Evolutionary conservation across 1,139 yeast species (phyloP), one percentile per base, ranked within the genome.

Genomic region (Taphrina pruni): DNA sequence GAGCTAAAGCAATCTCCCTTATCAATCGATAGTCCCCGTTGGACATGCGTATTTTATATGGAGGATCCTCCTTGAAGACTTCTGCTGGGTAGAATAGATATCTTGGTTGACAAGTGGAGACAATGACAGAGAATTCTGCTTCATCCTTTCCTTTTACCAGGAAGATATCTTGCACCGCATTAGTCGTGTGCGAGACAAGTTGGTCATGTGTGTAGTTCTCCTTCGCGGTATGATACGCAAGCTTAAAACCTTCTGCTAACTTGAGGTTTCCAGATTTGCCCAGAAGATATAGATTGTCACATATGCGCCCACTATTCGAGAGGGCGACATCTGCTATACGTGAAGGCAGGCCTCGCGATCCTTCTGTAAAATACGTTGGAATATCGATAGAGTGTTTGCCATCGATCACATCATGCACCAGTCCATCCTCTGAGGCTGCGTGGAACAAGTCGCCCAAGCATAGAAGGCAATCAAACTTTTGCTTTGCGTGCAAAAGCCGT

Each of bases 1-100:
- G 81, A 0, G 85, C 88, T 62, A 89, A 76, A 75, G 91, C 87
- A 32, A 89, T 83, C 74, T 88, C 88, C 68, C 94, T 80, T 0
- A 90, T 85, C 0, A 82, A 79, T 39, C 71, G 65, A 55, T 71
- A 66, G 17, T 71, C 69, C 4, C 56, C 61, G 43, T 54, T 36
- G 20, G 60, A 21, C 51, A 58, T 9, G 6, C 17, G 41, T 14
- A 39, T 1, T 9, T 36, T 69, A 62, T 35, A 62, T 32, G 51
- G 68, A 46, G 20, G 52, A 50, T 20, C 46, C 41, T 54, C 79
- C 75, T 2, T 73, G 72, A 20, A 73, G 75, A n/a, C 73, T 76
- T 11, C n/a, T 20, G 54, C 60, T 17, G 54, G 51, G n/a, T 46
- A 56, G 26, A 64, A 64, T 1, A 26, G 55, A 45, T 64, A 64